Evolutionary conservation across 306 rosid species (phyloP), one percentile per base, ranked within the genome.

Genomic region (Astragalus membranaceus): DNA sequence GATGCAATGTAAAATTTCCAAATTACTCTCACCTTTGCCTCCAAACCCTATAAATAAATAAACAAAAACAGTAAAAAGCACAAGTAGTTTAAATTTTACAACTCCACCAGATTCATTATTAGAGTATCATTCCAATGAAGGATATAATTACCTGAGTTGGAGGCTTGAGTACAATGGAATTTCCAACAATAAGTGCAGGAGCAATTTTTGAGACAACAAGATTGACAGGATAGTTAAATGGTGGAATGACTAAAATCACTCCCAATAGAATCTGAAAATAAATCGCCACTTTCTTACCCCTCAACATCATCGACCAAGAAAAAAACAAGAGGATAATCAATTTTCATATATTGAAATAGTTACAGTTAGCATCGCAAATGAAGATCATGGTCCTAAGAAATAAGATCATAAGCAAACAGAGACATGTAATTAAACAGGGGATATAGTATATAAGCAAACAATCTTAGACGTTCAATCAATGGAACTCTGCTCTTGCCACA

Each of bases 151-250:
- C 98, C 96, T 92, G 98, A 14, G 96, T 92, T 10, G 98, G 98
- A 30, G 98, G 98, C 72, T 89, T 92, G 78, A 92, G 98, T n/a
- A 92, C 98, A 17, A 92, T 78, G 50, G 98, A 88, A 74, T 92
- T 92, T 80, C 98, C 98, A 74, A 96, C 89, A 17, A 92, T 86
- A 36, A 92, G 85, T 0, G 96, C 96, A 6, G 95, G 98, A 44
- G 87, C 95, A 52, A 92, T 89, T 74, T 92, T 92, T 5, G 98
- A 92, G 79, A 92, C 96, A 16, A 95, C 96, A 26, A 92, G 89
- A 74, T 92, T 92, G 60, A 92, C 96, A 47, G 96, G 96, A 60
- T 92, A 92, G 81, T 92, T 92, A 55, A 92, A 89, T 29, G 98
- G 98, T 9, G 96, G 95, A 80, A 92, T 92, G 47, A 96, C 95